phyloP scores from a whole-genome alignment of 768 basidiomycete species.

The Pholiota molesta region DNA sequence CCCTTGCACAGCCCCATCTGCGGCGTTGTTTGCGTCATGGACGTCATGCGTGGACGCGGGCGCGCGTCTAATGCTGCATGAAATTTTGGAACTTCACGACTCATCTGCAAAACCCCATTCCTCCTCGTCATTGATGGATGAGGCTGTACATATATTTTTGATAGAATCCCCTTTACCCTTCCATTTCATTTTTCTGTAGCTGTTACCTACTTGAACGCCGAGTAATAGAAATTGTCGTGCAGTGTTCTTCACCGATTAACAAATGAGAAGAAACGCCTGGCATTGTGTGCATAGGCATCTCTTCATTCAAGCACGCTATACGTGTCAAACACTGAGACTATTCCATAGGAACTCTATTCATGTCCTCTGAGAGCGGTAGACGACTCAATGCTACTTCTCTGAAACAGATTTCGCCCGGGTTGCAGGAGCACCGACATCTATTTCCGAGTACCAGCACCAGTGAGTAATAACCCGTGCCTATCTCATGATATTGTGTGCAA shows the following conservation, averaged over 20 bases:
- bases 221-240: too few relatives aligned
- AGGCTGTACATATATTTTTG: not conserved
- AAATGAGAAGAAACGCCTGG: too few relatives aligned
- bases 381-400: too few relatives aligned
- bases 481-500: not conserved
- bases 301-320: too few relatives aligned
- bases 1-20: not conserved
- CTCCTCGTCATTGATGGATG: not conserved
- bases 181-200: not conserved
- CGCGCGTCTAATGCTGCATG: not conserved
- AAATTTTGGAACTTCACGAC: not conserved
- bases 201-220: too few relatives aligned
- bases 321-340: too few relatives aligned
- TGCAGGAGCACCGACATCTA: not conserved
- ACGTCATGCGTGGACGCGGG: too few relatives aligned
- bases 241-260: too few relatives aligned
- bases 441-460: not conserved
- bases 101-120: not conserved
- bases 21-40: not conserved
- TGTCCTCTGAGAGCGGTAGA: too few relatives aligned
- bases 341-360: too few relatives aligned
- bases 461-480: not conserved
- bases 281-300: too few relatives aligned
- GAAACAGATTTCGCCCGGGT: not conserved
- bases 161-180: not conserved